Conservation (phyloP, 352 stramenopile species). For the Phytophthora kernoviae region DNA sequence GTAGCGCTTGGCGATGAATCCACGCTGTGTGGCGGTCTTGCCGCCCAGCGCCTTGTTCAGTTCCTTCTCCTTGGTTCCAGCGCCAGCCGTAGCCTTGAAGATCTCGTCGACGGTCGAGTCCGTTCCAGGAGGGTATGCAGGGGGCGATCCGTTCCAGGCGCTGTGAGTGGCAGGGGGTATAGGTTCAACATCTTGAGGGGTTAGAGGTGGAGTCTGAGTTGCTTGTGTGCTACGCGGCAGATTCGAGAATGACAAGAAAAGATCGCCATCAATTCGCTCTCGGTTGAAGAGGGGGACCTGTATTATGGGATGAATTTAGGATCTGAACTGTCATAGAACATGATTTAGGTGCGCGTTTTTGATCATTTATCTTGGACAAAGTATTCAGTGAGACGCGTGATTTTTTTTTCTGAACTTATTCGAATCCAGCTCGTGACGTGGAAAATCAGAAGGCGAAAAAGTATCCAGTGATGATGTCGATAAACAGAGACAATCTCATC, state of each 20-base stretch:
- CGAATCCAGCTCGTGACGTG: neutral
- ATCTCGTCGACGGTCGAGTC: slow-evolving; percentile 69
- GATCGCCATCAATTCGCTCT: too few species aligned
- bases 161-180: slow-evolving; percentile 77
- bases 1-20: slow-evolving; percentile 75
- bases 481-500: too few species aligned
- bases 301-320: too few species aligned
- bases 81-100: slow-evolving; percentile 63
- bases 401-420: too few species aligned
- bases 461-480: neutral
- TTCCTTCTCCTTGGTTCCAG: slow-evolving; percentile 69
- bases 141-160: slow-evolving; percentile 54
- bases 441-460: slow-evolving; percentile 1
- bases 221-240: slow-evolving; percentile 22
- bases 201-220: neutral
- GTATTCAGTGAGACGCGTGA: neutral
- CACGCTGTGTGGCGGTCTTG: slow-evolving; percentile 64
- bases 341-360: too few species aligned
- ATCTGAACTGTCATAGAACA: too few species aligned
- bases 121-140: slow-evolving; percentile 51
- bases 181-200: slow-evolving; percentile 69
- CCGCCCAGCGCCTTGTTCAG: slow-evolving; percentile 64
- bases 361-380: neutral
- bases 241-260: slow-evolving; percentile 22
- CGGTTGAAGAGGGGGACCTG: neutral